Evolutionary conservation across 1,284 basidiomycete species (phyloP), one percentile per base, ranked within the genome.

Genomic region (Farysia itapuensis): DNA sequence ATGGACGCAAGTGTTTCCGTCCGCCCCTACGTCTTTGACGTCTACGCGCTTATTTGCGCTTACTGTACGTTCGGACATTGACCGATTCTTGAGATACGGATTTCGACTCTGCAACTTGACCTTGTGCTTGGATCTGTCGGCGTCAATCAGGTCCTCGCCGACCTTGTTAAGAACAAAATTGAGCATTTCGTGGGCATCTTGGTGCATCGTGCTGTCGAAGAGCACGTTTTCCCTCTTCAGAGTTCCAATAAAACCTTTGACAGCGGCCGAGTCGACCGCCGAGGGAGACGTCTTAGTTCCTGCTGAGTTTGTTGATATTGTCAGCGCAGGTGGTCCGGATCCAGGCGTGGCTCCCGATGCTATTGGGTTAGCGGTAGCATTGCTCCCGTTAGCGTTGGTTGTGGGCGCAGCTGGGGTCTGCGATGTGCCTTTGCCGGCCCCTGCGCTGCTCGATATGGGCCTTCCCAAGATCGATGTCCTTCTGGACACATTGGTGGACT

Each of bases 181-280:
- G 41, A 97, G 81, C 78, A 98, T 96, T 79, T 98, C 94, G 77
- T 96, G 92, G 2, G 92, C 92, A 76, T 96, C 93, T 75, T 96
- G 92, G 72, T 75, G 73, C 64, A 68, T 68, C 21, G 63, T 74
- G 36, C 49, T 64, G 46, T 74, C 70, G 28, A 75, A 75, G 21
- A 74, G 47, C 14, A 67, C 60, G 24, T 68, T 71, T 25, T 66
- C 64, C n/a, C 65, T 60, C 45, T 64, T 60, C 31, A 75, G 47
- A 0, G 61, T 61, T 13, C 35, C 42, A 5, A 74, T 43, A 51
- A 75, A 75, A 13, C 40, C 43, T 38, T 64, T 66, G 43, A 72
- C 49, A 4, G 59, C 59, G 11, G 12, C 32, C 13, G 59, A 58
- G 20, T 63, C 58, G 7, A 71, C 67, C 93, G 93, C 82, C 86